Evolutionary conservation across 768 basidiomycete species (phyloP), one percentile per base, ranked within the genome.

Genomic region (Pholiota molesta): DNA sequence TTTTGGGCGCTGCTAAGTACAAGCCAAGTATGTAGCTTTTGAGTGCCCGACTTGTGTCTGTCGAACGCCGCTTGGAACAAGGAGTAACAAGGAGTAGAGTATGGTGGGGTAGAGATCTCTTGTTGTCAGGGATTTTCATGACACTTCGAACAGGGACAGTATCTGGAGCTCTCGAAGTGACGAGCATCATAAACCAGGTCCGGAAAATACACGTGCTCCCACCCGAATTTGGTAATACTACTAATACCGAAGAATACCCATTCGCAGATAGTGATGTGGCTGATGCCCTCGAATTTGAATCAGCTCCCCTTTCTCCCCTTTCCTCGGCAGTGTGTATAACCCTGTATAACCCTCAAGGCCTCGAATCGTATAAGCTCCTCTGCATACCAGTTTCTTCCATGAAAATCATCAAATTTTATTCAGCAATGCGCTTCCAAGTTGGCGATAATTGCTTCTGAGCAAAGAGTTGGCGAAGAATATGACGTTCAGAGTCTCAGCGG

Each of bases 81-180:
- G 10, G 13, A 14, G n/a, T n/a, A n/a, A n/a, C n/a, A n/a, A n/a
- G n/a, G n/a, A n/a, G n/a, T n/a, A n/a, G n/a, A n/a, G 8, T 16
- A 39, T 9, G 35, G 35, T 44, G n/a, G 40, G 40, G 42, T 57
- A 19, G 56, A 33, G 45, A 57, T 57, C 56, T 21, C n/a, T 31
- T 17, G 57, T 58, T 45, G 57, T 58, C 28, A 58, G 31, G 57
- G 45, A 58, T 58, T 51, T 39, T 58, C 57, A 17, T 21, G 4
- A 44, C 42, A 37, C 42, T 44, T 26, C 26, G 26, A 45, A 40
- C 29, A 47, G 56, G 42, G 56, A 49, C 26, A 49, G 56, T 33
- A 47, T 57, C 29, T 33, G 31, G 21, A 49, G 47, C 13, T 49
- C 47, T 49, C 47, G 47, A 19, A 26, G n/a, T 49, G 47, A 23